A percentile compares a stretch with the other conserved stretches of the same genome.
Conservation (phyloP, 768 basidiomycete species). For the Boletus subparvulus region DNA sequence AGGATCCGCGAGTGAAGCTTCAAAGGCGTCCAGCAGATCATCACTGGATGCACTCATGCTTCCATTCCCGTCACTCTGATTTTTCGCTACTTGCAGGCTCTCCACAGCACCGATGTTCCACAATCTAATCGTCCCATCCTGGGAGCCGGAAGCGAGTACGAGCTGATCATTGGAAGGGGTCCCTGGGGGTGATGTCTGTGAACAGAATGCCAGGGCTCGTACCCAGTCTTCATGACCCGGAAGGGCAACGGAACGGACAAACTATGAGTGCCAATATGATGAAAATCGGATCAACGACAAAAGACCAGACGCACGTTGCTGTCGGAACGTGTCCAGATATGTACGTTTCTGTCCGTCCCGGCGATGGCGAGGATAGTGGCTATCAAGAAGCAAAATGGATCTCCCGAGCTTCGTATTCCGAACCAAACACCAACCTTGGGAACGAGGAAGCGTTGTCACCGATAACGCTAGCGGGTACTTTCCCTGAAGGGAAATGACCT, state of each 20-base stretch:
- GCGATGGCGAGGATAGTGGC: conserved; percentile 75
- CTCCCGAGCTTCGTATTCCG: not conserved
- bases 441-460: conserved; percentile 61
- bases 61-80: conserved; percentile 17
- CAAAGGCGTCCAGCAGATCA: conserved; percentile 85
- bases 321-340: conserved; percentile 72
- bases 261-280: conserved; percentile 37
- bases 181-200: conserved; percentile 25
- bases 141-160: conserved; percentile 88
- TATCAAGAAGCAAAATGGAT: conserved; percentile 24
- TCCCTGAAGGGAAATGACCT: conserved; percentile 62
- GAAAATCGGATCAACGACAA: not conserved
- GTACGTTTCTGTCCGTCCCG: conserved; percentile 77
- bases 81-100: conserved; percentile 4
- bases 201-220: conserved; percentile 69
- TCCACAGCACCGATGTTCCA: conserved; percentile 75
- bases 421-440: conserved; percentile 50
- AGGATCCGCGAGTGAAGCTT: conserved; percentile 71
- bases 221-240: conserved; percentile 98
- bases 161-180: conserved; percentile 41
- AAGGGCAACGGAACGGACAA: conserved; percentile 56
- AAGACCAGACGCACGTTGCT: conserved; percentile 41
- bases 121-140: conserved; percentile 89
- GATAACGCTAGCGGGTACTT: conserved; percentile 76
- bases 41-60: conserved; percentile 46